phyloP scores from a whole-genome alignment of 306 rosid genomes.

The Cucurbita argyrosperma region DNA sequence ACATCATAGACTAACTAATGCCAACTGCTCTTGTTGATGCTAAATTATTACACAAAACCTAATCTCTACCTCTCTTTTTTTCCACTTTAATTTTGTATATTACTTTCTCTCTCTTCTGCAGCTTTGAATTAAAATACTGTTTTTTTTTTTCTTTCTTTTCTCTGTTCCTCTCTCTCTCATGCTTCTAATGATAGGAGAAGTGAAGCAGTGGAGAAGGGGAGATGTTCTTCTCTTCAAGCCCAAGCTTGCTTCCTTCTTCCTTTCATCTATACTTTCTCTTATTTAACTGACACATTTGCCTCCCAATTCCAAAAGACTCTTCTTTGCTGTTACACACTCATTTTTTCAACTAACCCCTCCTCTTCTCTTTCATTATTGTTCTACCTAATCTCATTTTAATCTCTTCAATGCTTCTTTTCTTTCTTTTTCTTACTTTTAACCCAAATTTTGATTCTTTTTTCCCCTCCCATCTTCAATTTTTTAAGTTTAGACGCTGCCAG shows the following conservation, averaged over 20 bases:
- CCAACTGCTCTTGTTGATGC: constrained; percentile 53
- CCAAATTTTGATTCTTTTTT: background rate
- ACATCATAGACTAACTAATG: constrained; percentile 40
- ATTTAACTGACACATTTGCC: constrained; percentile 91
- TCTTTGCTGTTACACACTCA: constrained; percentile 80
- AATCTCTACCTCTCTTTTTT: constrained; percentile 17
- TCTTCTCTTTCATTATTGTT: constrained; percentile 33
- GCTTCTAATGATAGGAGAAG: constrained; percentile 1
- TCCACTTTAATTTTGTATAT: constrained; percentile 20
- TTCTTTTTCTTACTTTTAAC: background rate
- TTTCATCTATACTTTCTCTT: constrained; percentile 12
- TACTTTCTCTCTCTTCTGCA: constrained; percentile 7
- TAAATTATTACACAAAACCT: constrained; percentile 55
- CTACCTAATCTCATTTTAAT: constrained; percentile 41
- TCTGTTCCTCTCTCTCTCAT: background rate
- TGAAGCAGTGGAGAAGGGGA: constrained; percentile 19
- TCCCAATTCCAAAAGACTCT: constrained; percentile 48
- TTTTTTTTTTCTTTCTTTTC: background rate
- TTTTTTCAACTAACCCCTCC: constrained; percentile 37
- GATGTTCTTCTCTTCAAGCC: constrained; percentile 86
- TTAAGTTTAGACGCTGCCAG: no score
- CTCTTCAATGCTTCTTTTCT: background rate
- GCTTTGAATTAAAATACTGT: constrained; percentile 3
- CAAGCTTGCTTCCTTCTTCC: constrained; percentile 48
- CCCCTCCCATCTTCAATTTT: background rate